These are phyloP conservation scores for Lasiodiplodia sp. DNA, from an alignment of 2,329 filamentous ascomycete species.

Conservation along the genomic window DNA sequence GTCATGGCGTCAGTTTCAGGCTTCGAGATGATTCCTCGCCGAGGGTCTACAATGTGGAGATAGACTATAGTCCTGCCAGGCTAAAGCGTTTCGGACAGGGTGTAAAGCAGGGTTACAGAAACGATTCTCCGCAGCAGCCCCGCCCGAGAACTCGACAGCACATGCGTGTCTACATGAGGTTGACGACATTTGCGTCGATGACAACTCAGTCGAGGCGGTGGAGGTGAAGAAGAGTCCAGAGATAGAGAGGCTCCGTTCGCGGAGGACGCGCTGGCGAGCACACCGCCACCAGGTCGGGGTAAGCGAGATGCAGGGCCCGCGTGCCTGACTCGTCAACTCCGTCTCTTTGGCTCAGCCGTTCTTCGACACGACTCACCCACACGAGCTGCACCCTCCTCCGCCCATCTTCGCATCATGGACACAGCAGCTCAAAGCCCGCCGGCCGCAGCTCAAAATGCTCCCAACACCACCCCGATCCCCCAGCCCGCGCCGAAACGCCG, in stretches of 20 bases:
- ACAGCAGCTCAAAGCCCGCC: constrained; percentile 21
- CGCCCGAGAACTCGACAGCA: not conserved
- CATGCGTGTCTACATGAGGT: not conserved
- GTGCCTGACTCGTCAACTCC: constrained; percentile 18
- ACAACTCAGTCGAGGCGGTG: not conserved
- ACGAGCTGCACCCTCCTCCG: constrained; percentile 20
- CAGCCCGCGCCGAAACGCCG: constrained; percentile 40
- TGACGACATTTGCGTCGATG: not conserved
- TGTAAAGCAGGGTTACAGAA: not conserved
- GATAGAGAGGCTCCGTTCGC: not conserved
- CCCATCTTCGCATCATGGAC: constrained; percentile 26
- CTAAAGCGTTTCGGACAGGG: no score
- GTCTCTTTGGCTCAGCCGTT: constrained; percentile 18
- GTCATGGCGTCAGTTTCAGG: no score
- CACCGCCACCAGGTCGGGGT: constrained; percentile 1
- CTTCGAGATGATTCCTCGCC: no score
- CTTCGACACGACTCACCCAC: constrained; percentile 20
- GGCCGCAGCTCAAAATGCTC: not conserved
- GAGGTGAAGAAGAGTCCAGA: not conserved
- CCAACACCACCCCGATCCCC: constrained; percentile 1
- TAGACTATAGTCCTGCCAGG: no score
- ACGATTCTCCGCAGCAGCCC: not conserved
- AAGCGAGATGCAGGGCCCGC: not conserved
- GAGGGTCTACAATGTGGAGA: no score
- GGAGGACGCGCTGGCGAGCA: not conserved